phyloP scores from a whole-genome alignment of 2,329 filamentous ascomycete genomes.

The Aspergillus sp. region DNA sequence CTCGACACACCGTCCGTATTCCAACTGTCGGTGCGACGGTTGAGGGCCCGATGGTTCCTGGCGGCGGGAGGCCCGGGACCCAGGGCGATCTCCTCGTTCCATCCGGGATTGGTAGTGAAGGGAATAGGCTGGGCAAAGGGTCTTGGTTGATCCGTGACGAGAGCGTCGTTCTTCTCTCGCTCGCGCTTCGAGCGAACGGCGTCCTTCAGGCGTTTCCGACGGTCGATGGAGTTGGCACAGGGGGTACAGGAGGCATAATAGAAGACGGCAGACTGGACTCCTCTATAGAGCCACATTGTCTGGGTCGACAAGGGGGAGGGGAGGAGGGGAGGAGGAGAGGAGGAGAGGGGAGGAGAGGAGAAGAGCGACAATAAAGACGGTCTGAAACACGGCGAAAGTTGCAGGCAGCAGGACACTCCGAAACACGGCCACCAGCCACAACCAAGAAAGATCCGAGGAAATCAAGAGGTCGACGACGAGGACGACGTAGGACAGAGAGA shows the following conservation, averaged over 20 bases:
- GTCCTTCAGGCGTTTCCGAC: slow-evolving; percentile 61
- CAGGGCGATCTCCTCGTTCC: slow-evolving; percentile 76
- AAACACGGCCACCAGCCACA: not conserved
- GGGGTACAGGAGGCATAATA: slow-evolving; percentile 44
- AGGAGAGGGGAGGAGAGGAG: slow-evolving; percentile 3
- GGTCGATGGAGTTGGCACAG: slow-evolving; percentile 63
- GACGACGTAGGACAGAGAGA: slow-evolving; percentile 15
- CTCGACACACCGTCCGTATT: slow-evolving; percentile 41
- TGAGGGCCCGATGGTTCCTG: slow-evolving; percentile 41
- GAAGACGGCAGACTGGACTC: slow-evolving; percentile 43
- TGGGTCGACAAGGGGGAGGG: slow-evolving; percentile 10
- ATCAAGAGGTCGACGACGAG: not conserved
- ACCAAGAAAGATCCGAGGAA: too few relatives aligned
- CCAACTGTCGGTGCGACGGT: slow-evolving; percentile 50
- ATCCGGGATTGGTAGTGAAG: slow-evolving; percentile 80
- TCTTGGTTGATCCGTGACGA: slow-evolving; percentile 57
- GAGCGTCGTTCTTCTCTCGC: slow-evolving; percentile 54
- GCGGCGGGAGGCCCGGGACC: slow-evolving; percentile 67
- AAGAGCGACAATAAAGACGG: slow-evolving; percentile 1
- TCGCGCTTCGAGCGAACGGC: slow-evolving; percentile 60
- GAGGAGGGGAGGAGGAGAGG: slow-evolving; percentile 1
- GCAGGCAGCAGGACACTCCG: not conserved
- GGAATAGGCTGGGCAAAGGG: slow-evolving; percentile 68
- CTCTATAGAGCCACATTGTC: slow-evolving; percentile 41
- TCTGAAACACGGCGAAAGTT: not conserved